Conservation (phyloP, 2,329 filamentous ascomycete species). For the Talaromyces sp. region DNA sequence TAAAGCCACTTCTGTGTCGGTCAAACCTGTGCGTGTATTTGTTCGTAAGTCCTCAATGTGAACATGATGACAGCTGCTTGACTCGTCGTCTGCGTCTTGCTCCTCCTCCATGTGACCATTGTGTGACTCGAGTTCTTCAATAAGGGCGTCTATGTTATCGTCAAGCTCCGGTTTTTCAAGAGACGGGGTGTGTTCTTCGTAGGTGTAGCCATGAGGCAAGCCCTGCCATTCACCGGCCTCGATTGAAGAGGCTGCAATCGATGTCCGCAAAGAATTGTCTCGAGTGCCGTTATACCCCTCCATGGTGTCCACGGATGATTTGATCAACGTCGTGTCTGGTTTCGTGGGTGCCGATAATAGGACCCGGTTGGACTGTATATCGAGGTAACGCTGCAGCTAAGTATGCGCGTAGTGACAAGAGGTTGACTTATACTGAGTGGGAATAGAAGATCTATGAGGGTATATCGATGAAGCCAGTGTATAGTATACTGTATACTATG, state of each 20-base stretch:
- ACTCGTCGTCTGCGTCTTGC: conserved; percentile 56
- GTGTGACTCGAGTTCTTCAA: conserved; percentile 80
- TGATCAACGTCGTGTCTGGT: background rate
- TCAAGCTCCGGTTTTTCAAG: conserved; percentile 64
- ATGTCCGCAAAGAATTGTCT: background rate
- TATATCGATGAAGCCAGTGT: conserved; percentile 12
- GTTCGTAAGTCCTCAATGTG: conserved; percentile 77
- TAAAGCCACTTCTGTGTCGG: conserved; percentile 63
- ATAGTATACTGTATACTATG: conserved; percentile 10
- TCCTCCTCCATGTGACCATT: conserved; percentile 68
- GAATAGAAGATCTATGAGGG: background rate
- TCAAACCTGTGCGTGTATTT: conserved; percentile 70
- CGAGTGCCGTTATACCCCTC: background rate
- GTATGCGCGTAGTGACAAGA: background rate
- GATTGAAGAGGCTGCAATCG: background rate
- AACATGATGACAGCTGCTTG: conserved; percentile 58
- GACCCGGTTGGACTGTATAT: background rate
- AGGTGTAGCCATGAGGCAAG: background rate
- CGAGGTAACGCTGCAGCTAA: conserved; percentile 6
- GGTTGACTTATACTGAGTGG: background rate
- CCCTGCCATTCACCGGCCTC: background rate
- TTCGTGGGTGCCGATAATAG: background rate
- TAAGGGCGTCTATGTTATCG: conserved; percentile 80
- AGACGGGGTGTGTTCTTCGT: background rate
- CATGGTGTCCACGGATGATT: background rate